Conservation (phyloP, 495 filamentous ascomycete species). For the Penicillium pulvis region DNA sequence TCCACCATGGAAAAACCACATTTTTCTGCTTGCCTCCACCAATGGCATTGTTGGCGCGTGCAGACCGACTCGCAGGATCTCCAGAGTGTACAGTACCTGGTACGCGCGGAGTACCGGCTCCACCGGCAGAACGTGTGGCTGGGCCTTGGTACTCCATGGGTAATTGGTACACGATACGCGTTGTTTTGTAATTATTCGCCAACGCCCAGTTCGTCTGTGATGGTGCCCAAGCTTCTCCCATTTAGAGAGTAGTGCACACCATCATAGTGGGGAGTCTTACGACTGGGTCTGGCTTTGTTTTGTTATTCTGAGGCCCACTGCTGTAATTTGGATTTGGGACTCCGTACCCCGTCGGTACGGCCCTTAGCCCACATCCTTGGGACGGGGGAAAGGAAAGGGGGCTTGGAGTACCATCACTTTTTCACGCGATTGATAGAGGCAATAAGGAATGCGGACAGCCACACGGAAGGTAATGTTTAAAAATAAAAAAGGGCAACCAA, state of each 20-base stretch:
- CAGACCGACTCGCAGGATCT: not conserved
- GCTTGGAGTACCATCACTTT: not conserved
- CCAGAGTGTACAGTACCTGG: not conserved
- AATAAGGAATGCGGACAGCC: not conserved
- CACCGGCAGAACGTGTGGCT: slow-evolving; percentile 5
- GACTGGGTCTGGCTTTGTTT: not conserved
- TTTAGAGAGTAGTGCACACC: slow-evolving; percentile 7
- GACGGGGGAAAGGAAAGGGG: not conserved
- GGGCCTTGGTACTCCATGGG: slow-evolving; percentile 3
- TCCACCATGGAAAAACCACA: slow-evolving; percentile 4
- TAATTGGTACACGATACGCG: slow-evolving; percentile 15
- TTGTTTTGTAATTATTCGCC: slow-evolving; percentile 10
- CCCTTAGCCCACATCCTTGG: slow-evolving; percentile 13
- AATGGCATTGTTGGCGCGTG: slow-evolving; percentile 24
- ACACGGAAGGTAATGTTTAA: not conserved
- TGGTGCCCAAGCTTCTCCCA: slow-evolving; percentile 29
- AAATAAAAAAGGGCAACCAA: not conserved
- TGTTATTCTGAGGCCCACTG: slow-evolving; percentile 8
- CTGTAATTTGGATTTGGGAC: slow-evolving; percentile 12
- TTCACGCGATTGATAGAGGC: not conserved
- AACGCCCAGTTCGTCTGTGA: slow-evolving; percentile 17
- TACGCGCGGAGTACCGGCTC: slow-evolving; percentile 14
- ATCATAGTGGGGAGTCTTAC: not conserved
- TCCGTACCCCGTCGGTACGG: slow-evolving; percentile 24
- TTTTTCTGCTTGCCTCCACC: slow-evolving; percentile 1